Evolutionary conservation across 2,329 filamentous ascomycete genomes (phyloP), one percentile per base, ranked within the genome.

Genomic region (Aspergillus hortae): DNA sequence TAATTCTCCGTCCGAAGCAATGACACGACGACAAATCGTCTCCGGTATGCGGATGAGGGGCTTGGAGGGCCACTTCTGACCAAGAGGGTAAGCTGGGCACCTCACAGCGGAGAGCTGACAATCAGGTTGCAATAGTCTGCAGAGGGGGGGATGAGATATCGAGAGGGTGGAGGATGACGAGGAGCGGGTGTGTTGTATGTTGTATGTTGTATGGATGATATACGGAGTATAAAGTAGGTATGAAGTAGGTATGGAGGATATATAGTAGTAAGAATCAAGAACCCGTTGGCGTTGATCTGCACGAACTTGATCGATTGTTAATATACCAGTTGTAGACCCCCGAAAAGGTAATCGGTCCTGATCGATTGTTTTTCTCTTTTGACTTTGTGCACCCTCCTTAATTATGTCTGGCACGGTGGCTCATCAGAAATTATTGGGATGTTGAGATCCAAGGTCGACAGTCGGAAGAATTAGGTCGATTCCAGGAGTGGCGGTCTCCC

Each of bases 371-470:
- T 15, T 17, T 15, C 14, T 38, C 35, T n/a, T 42, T 42, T 19
- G 40, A 42, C 40, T 42, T 42, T 42, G 40, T 12, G 11, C 35
- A 7, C 35, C 19, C 17, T 23, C 19, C 17, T 21, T 42, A 12
- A 12, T 42, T 21, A 4, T 42, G 10, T 9, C 6, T 30, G 27
- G 27, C 27, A 30, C 15, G 15, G 15, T 17, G 15, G 15, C 40
- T 42, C 19, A 19, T 23, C 40, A n/a, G 14, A 38, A 38, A 38
- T 6, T 38, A 38, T 42, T n/a, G 40, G 40, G 17, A 42, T 21
- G 15, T 38, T 43, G 36, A 11, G 41, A 36, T 21, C 48, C 48
- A 44, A 33, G 48, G 48, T 43, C 44, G 48, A 49, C 14, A 6
- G 27, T 43, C 30, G 40, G 41, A 19, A 14, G 23, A 32, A 38